phyloP scores from a whole-genome alignment of 768 basidiomycete species.

The Tephrocybe sp. region DNA sequence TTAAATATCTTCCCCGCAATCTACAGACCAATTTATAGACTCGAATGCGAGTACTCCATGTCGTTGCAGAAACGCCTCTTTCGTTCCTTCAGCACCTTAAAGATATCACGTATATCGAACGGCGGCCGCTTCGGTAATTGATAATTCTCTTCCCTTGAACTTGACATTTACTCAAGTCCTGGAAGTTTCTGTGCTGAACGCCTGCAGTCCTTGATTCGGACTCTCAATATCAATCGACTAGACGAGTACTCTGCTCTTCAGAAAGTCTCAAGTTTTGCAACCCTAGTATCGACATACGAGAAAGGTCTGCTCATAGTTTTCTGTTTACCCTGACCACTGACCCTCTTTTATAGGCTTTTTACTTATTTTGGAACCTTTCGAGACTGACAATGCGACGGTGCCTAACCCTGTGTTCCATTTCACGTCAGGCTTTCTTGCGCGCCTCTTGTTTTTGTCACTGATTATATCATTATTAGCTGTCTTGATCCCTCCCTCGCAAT shows the following conservation, averaged over 20 bases:
- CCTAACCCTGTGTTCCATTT: conserved; percentile 99
- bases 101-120: conserved; percentile 98
- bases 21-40: conserved; percentile 53
- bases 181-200: conserved; percentile 94
- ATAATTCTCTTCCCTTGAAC: not conserved
- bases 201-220: conserved; percentile 89
- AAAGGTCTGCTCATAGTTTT: conserved; percentile 59
- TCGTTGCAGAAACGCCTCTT: conserved; percentile 95
- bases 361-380: conserved; percentile 95
- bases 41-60: conserved; percentile 97
- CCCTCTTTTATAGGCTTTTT: conserved; percentile 67
- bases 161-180: not conserved
- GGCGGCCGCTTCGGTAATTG: conserved; percentile 83
- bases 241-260: conserved; percentile 93
- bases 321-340: not conserved
- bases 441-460: conserved; percentile 1
- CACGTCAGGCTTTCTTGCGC: conserved; percentile 51
- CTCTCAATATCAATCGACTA: conserved; percentile 81
- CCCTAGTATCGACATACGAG: conserved; percentile 96
- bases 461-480: conserved; percentile 54
- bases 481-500: conserved; percentile 97
- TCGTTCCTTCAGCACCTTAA: conserved; percentile 98
- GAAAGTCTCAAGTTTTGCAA: conserved; percentile 95
- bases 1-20: not conserved
- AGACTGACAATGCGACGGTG: conserved; percentile 97